These are phyloP conservation scores for Rhynchospora pubera DNA, from an alignment of 176 grass and related monocot species.

Conservation along the genomic window DNA sequence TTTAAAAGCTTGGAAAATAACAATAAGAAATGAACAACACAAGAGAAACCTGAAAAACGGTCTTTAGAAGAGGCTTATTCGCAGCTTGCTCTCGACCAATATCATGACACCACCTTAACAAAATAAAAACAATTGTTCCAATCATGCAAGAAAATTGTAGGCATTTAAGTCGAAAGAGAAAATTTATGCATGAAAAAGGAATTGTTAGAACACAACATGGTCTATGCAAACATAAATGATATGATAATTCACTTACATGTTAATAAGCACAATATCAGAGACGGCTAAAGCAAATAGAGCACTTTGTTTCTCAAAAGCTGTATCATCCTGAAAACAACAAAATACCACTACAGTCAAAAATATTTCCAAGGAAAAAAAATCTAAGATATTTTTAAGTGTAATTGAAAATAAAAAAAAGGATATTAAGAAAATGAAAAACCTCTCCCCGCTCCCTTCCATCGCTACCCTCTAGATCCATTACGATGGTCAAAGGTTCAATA, in stretches of 20 bases:
- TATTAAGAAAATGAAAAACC: conserved; percentile 30
- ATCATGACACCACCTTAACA: conserved; percentile 93
- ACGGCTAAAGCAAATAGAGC: conserved; percentile 96
- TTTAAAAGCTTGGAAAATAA: no score
- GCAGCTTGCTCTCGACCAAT: conserved; percentile 99
- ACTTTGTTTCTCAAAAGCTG: conserved; percentile 98
- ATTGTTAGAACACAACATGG: background rate
- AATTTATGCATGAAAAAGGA: conserved; percentile 16
- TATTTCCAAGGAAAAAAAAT: background rate
- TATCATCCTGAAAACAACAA: conserved; percentile 71
- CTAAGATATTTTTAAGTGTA: background rate
- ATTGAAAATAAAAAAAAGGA: background rate
- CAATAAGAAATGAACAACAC: background rate
- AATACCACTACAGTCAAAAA: background rate
- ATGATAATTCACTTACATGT: conserved; percentile 64
- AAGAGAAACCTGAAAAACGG: conserved; percentile 82
- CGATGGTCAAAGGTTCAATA: conserved; percentile 86
- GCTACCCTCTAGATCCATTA: conserved; percentile 98
- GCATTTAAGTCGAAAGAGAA: background rate
- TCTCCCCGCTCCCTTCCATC: conserved; percentile 99
- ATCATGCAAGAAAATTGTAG: background rate
- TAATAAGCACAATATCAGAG: conserved; percentile 97
- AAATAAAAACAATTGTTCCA: background rate
- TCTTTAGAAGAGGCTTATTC: conserved; percentile 99
- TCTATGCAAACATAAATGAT: background rate